Evolutionary conservation across 2,329 filamentous ascomycete genomes (phyloP).

Genomic region (Aspergillus novofumigatus): DNA sequence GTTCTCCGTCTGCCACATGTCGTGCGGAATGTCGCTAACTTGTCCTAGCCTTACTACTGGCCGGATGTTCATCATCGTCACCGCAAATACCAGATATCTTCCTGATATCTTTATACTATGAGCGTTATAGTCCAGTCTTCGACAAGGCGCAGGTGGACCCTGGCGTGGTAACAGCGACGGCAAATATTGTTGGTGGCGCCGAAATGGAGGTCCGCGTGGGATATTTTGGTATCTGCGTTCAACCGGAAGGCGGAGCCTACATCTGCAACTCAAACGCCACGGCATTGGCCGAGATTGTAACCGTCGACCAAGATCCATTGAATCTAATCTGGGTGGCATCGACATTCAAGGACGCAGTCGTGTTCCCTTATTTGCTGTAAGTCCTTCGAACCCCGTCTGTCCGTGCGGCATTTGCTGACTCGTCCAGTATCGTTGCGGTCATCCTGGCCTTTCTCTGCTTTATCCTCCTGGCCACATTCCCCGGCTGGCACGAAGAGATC

Average conservation of each 20-base stretch:
- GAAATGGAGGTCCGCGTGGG: constrained; percentile 86
- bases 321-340: constrained; percentile 96
- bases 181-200: constrained; percentile 82
- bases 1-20: constrained; percentile 34
- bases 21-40: constrained; percentile 16
- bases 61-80: constrained; percentile 94
- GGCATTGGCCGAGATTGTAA: constrained; percentile 81
- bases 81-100: constrained; percentile 94
- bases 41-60: constrained; percentile 73
- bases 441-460: constrained; percentile 96
- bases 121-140: constrained; percentile 76
- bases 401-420: background rate
- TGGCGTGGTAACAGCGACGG: constrained; percentile 76
- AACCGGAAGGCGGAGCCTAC: constrained; percentile 83
- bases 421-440: constrained; percentile 82
- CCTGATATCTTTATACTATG: constrained; percentile 96
- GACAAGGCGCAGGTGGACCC: constrained; percentile 88
- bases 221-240: constrained; percentile 97
- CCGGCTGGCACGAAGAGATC: constrained; percentile 91
- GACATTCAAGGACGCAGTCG: constrained; percentile 97
- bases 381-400: constrained; percentile 31
- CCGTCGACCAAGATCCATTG: constrained; percentile 87
- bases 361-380: constrained; percentile 94
- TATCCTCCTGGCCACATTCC: constrained; percentile 91
- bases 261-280: constrained; percentile 98